Evolutionary conservation across 306 rosid genomes (phyloP).

Genomic region (Benincasa hispida): DNA sequence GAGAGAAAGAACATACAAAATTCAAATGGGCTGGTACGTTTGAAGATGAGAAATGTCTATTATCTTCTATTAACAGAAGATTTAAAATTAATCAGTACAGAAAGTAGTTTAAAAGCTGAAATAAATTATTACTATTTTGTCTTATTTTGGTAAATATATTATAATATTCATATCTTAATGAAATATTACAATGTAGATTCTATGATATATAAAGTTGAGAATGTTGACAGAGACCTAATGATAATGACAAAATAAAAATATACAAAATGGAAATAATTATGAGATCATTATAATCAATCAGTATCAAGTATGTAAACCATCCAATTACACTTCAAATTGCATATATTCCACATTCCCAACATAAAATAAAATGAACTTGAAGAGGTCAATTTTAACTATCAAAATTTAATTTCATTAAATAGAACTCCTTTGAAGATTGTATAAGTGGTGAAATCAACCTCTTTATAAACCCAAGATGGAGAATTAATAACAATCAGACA

Average conservation of each 20-base stretch:
- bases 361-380: not conserved
- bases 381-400: not conserved
- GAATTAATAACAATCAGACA: not conserved
- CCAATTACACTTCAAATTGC: not conserved
- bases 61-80: not conserved
- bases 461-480: not conserved
- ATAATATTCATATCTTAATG: not conserved
- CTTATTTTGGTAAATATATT: not conserved
- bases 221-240: no score
- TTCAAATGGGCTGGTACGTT: not conserved
- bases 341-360: not conserved
- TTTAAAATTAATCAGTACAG: not conserved
- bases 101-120: not conserved
- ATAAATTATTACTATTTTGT: not conserved
- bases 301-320: not conserved
- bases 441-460: constrained; percentile 7
- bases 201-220: no score
- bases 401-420: not conserved
- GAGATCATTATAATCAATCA: not conserved
- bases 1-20: not conserved
- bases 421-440: not conserved
- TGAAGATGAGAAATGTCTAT: not conserved
- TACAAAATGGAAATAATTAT: not conserved
- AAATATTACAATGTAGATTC: not conserved
- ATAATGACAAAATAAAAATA: not conserved